A percentile compares a stretch with the other conserved stretches of the same genome.
Evolutionary conservation across 116 monocot genomes (phyloP).

Genomic region (Phalaenopsis hybrid): DNA sequence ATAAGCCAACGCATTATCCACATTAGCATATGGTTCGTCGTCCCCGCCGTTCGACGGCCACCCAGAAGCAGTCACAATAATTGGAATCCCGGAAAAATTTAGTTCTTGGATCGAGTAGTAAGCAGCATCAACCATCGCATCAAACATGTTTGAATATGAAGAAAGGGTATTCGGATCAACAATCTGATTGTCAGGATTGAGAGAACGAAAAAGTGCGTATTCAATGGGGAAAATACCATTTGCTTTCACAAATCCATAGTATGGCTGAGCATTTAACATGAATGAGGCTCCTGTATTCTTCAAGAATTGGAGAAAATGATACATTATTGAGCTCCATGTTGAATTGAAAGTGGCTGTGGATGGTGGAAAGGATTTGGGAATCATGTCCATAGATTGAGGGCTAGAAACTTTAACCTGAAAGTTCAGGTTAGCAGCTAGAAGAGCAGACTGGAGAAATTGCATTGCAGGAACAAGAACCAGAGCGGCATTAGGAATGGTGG

Average conservation of each 20-base stretch:
- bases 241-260: constrained; percentile 61
- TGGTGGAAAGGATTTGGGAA: constrained; percentile 79
- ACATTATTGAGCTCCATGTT: constrained; percentile 70
- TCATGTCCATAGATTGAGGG: constrained; percentile 83
- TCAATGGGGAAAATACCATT: constrained; percentile 81
- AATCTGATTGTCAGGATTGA: constrained; percentile 59
- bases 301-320: constrained; percentile 72
- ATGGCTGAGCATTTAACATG: constrained; percentile 93
- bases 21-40: constrained; percentile 59
- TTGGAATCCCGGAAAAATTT: constrained; percentile 70
- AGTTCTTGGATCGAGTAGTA: constrained; percentile 75
- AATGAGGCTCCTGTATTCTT: constrained; percentile 71
- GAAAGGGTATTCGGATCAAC: constrained; percentile 85
- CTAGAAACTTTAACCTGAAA: constrained; percentile 84
- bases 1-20: constrained; percentile 78
- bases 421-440: constrained; percentile 80
- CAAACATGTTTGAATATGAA: constrained; percentile 85
- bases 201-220: constrained; percentile 74
- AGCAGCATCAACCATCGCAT: constrained; percentile 86
- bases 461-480: constrained; percentile 76
- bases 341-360: constrained; percentile 88
- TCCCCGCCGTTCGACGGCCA: constrained; percentile 82
- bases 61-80: constrained; percentile 81
- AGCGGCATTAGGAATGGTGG: constrained; percentile 73
- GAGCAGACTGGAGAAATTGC: constrained; percentile 75